Evolutionary conservation across 768 basidiomycete genomes (phyloP).

Genomic region (Trametes elegans): DNA sequence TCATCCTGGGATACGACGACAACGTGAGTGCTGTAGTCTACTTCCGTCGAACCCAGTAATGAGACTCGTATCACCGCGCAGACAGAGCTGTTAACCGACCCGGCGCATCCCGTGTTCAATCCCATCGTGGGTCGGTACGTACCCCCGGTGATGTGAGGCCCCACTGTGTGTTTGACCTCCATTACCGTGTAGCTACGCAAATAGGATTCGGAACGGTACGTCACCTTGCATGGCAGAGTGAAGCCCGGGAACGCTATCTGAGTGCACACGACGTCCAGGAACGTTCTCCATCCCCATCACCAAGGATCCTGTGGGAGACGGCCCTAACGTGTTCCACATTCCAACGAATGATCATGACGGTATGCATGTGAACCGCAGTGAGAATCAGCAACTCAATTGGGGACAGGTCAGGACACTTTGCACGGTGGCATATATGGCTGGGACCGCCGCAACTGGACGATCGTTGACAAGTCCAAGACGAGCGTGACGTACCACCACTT

Average conservation of each 20-base stretch:
- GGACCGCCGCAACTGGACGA: conserved; percentile 57
- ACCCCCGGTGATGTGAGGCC: background rate
- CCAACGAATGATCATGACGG: conserved; percentile 51
- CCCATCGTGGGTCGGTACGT: conserved; percentile 26
- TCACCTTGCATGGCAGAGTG: background rate
- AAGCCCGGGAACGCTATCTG: background rate
- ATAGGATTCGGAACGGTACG: conserved; percentile 50
- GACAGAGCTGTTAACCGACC: conserved; percentile 42
- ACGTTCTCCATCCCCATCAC: conserved; percentile 54
- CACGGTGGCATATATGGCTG: conserved; percentile 58
- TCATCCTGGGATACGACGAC: conserved; percentile 59
- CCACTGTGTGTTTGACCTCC: background rate
- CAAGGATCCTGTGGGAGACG: conserved; percentile 41
- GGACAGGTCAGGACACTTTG: conserved; percentile 44
- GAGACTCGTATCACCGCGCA: conserved; percentile 15
- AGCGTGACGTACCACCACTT: conserved; percentile 53
- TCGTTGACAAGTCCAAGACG: conserved; percentile 39
- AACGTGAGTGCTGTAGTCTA: conserved; percentile 44
- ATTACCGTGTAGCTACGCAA: conserved; percentile 46
- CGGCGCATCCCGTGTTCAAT: conserved; percentile 46
- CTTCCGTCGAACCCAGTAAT: background rate
- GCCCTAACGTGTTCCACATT: conserved; percentile 47
- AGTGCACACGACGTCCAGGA: conserved; percentile 30
- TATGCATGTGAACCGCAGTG: conserved; percentile 28
- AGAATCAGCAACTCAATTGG: too few relatives aligned